Conservation (phyloP, 225 moss, liverwort and hornwort genomes). For the Marchantia paleacea region DNA sequence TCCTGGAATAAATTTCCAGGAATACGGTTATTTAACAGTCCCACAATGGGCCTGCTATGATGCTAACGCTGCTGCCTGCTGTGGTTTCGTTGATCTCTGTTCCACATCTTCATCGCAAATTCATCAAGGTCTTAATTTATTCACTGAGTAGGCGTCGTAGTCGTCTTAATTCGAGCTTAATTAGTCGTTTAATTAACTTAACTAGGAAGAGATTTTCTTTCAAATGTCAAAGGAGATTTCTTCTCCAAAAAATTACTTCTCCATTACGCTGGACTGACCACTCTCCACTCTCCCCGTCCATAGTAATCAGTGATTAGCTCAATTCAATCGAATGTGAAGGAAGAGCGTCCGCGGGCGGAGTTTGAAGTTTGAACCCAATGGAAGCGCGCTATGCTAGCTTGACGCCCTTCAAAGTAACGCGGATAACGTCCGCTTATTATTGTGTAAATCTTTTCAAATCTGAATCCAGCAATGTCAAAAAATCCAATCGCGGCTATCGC, state of each 20-base stretch:
- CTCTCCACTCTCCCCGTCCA: too few species aligned
- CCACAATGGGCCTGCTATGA: not conserved
- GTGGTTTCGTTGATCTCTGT: not conserved
- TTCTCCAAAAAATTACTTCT: too few species aligned
- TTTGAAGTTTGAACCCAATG: slow-evolving; percentile 1
- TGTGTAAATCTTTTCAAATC: not conserved
- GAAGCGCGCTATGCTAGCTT: not conserved
- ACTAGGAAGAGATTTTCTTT: too few species aligned
- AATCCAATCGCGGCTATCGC: not conserved
- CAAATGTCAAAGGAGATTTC: not conserved
- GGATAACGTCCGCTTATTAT: not conserved
- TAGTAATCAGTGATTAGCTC: too few species aligned
- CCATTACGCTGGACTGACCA: too few species aligned
- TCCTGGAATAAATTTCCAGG: not conserved
- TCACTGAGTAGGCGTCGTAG: too few species aligned
- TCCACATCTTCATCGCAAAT: not conserved
- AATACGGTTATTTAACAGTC: slow-evolving; percentile 8
- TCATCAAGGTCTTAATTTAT: too few species aligned
- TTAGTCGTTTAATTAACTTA: not conserved
- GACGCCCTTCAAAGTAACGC: not conserved
- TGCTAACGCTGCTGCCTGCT: not conserved
- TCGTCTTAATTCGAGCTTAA: not conserved
- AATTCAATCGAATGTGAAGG: not conserved
- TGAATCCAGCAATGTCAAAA: not conserved
- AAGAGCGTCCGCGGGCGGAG: not conserved